phyloP scores from a whole-genome alignment of 345 rosid species.

The Moricandia arvensis region DNA sequence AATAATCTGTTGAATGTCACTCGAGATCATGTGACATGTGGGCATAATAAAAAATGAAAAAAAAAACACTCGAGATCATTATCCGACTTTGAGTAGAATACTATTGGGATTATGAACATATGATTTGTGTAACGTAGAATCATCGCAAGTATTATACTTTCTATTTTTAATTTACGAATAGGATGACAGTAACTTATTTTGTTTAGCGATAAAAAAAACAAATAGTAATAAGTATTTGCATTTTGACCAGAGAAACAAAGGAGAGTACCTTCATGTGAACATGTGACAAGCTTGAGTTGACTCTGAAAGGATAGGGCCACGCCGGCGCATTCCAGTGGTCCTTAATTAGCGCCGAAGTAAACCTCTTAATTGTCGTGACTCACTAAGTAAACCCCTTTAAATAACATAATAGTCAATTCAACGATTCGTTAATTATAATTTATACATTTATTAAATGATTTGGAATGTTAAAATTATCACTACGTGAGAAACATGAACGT shows the following conservation, averaged over 20 bases:
- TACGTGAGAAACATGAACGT: neutral
- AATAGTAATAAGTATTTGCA: neutral
- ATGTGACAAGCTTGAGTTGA: constrained; percentile 31
- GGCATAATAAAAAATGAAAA: neutral
- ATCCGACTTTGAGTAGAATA: neutral
- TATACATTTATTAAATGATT: neutral
- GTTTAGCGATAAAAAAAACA: neutral
- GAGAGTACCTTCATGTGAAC: constrained; percentile 8
- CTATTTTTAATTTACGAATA: neutral
- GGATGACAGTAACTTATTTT: neutral
- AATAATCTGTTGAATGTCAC: neutral
- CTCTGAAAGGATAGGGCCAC: constrained; percentile 22
- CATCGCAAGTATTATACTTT: neutral
- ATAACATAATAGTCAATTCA: constrained; percentile 10
- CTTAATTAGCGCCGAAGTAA: constrained; percentile 22
- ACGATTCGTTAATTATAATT: neutral
- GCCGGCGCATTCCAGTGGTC: constrained; percentile 14
- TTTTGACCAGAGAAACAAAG: neutral
- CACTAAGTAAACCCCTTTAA: neutral
- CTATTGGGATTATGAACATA: neutral
- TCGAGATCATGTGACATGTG: too few relatives aligned
- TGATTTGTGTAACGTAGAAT: neutral
- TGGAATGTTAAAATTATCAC: neutral
- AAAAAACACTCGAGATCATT: neutral
- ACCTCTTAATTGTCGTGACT: constrained; percentile 29